Evolutionary conservation across 805 yeast genomes (phyloP).

Genomic region (Sugiyamaella boreocaroliniensis): DNA sequence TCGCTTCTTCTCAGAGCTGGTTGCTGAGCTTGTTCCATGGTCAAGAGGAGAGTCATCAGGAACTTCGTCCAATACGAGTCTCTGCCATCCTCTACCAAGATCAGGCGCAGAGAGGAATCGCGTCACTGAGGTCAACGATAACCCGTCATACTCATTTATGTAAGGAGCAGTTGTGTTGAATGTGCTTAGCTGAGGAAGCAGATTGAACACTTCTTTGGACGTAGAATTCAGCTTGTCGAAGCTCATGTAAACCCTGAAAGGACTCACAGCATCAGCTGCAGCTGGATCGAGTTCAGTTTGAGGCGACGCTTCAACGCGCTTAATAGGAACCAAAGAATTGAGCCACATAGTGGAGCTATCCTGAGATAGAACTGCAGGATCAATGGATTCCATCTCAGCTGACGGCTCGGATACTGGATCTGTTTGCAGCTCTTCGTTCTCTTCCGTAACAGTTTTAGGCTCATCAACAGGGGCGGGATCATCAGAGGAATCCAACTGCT

Average conservation of each 20-base stretch:
- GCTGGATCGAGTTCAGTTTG: neutral
- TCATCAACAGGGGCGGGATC: too few relatives aligned
- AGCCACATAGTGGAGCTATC: constrained; percentile 1
- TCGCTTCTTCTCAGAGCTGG: neutral
- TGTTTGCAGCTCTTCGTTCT: too few relatives aligned
- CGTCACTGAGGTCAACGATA: constrained; percentile 28
- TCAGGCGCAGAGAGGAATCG: constrained; percentile 27
- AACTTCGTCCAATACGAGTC: constrained; percentile 24
- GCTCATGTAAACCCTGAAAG: constrained; percentile 16
- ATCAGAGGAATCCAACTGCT: too few relatives aligned
- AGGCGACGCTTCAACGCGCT: neutral
- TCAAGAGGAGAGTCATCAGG: neutral
- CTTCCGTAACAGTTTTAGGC: too few relatives aligned
- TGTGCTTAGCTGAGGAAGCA: constrained; percentile 19
- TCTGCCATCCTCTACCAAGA: constrained; percentile 26
- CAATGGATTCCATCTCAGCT: neutral
- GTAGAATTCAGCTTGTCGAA: constrained; percentile 19
- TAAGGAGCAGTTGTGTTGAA: constrained; percentile 19
- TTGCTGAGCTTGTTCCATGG: neutral
- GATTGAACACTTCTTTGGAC: constrained; percentile 20
- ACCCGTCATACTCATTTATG: constrained; percentile 20
- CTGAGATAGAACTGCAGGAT: neutral
- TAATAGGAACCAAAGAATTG: constrained; percentile 13
- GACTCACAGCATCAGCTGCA: neutral
- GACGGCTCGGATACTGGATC: too few relatives aligned